Evolutionary conservation across 1,284 basidiomycete genomes (phyloP).

Genomic region (Cutaneotrichosporon curvatum): DNA sequence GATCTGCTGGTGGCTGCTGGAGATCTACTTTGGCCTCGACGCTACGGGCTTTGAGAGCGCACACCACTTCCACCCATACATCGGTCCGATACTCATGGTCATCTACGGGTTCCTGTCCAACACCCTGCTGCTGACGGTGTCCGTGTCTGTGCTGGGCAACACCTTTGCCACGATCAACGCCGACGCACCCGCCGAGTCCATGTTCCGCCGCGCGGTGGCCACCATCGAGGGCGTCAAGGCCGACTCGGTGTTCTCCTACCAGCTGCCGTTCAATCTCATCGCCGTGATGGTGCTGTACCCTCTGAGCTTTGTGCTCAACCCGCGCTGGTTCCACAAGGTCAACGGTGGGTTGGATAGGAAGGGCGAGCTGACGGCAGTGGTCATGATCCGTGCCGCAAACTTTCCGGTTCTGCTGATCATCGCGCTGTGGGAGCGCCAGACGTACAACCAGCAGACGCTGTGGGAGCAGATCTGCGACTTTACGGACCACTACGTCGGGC

Average conservation of each 20-base stretch:
- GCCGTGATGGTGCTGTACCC: constrained; percentile 77
- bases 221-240: constrained; percentile 67
- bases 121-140: constrained; percentile 51
- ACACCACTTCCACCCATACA: constrained; percentile 64
- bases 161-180: constrained; percentile 87
- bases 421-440: constrained; percentile 74
- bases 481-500: constrained; percentile 58
- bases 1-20: constrained; percentile 47
- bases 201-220: constrained; percentile 84
- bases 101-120: constrained; percentile 78
- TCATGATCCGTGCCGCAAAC: constrained; percentile 60
- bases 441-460: constrained; percentile 57
- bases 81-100: constrained; percentile 79
- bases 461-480: constrained; percentile 63
- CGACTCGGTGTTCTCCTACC: constrained; percentile 86
- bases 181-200: constrained; percentile 87
- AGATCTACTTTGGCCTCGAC: constrained; percentile 70
- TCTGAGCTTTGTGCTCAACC: constrained; percentile 62
- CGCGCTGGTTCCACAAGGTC: constrained; percentile 63
- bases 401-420: constrained; percentile 78
- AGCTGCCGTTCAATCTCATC: constrained; percentile 78
- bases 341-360: constrained; percentile 48
- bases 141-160: constrained; percentile 73
- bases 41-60: constrained; percentile 67
- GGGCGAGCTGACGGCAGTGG: constrained; percentile 20